These are phyloP conservation scores for Plasmodium vinckei DNA, from an alignment of 169 alveolate genomes.

Conservation along the genomic window DNA sequence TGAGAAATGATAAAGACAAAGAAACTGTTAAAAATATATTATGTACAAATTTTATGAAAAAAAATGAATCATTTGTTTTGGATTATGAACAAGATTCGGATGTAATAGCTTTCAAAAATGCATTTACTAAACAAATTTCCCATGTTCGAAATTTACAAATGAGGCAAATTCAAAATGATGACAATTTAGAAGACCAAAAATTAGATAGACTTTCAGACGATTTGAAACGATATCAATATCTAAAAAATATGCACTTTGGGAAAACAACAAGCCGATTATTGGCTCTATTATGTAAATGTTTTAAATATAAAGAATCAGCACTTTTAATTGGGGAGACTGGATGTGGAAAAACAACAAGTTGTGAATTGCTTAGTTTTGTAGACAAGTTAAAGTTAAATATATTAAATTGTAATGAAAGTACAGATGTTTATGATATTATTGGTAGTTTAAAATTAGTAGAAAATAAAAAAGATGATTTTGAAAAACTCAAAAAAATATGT, in stretches of 20 bases:
- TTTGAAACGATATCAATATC: slow-evolving; percentile 44
- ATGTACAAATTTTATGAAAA: slow-evolving; percentile 75
- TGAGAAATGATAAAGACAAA: slow-evolving; percentile 92
- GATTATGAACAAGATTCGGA: slow-evolving; percentile 26
- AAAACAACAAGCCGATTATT: slow-evolving; percentile 87
- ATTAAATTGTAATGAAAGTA: slow-evolving; percentile 97
- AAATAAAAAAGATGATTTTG: slow-evolving; percentile 73
- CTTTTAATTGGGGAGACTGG: slow-evolving; percentile 99
- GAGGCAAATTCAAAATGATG: background rate
- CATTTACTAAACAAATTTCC: slow-evolving; percentile 17
- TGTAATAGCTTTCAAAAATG: slow-evolving; percentile 22
- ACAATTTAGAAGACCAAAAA: slow-evolving; percentile 3
- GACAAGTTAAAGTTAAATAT: slow-evolving; percentile 80
- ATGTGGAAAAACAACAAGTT: slow-evolving; percentile 98
- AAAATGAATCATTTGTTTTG: slow-evolving; percentile 7
- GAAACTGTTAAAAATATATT: slow-evolving; percentile 86
- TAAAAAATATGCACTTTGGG: slow-evolving; percentile 79
- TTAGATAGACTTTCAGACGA: slow-evolving; percentile 12
- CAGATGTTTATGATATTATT: slow-evolving; percentile 97
- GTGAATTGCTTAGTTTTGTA: slow-evolving; percentile 92
- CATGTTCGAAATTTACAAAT: background rate
- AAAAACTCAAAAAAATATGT: slow-evolving; percentile 51
- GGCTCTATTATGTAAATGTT: slow-evolving; percentile 93
- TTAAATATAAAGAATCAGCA: slow-evolving; percentile 95
- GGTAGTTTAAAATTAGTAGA: slow-evolving; percentile 95